Conservation (phyloP, 306 rosid species). For the cucumber (Cucumis sativus) region DNA sequence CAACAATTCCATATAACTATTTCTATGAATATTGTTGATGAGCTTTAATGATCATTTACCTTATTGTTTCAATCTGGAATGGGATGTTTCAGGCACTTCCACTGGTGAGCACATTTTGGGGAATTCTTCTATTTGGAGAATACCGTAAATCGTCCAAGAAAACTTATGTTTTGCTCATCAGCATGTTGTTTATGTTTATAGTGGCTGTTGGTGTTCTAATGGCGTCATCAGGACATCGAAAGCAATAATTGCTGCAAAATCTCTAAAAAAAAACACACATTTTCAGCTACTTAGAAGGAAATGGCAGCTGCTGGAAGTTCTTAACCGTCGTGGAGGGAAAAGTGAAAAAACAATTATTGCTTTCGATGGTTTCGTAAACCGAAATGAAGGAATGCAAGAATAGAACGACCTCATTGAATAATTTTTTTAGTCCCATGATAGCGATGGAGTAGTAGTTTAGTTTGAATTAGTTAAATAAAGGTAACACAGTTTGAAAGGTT, state of each 20-base stretch:
- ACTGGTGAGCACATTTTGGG: slow-evolving; percentile 91
- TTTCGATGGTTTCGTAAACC: neutral
- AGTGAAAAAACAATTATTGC: neutral
- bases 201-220: slow-evolving; percentile 62
- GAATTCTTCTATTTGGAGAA: slow-evolving; percentile 63
- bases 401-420: too few species aligned
- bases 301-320: neutral
- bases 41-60: neutral
- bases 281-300: neutral
- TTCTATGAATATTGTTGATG: too few species aligned
- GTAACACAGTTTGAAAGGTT: neutral
- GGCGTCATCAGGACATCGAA: slow-evolving; percentile 82
- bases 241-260: slow-evolving; percentile 7
- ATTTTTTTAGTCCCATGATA: neutral
- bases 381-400: neutral
- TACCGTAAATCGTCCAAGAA: slow-evolving; percentile 64
- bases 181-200: slow-evolving; percentile 69
- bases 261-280: neutral
- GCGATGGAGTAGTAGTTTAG: neutral
- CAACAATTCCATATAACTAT: too few species aligned
- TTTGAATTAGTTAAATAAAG: neutral
- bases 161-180: slow-evolving; percentile 47
- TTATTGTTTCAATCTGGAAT: neutral
- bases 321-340: neutral
- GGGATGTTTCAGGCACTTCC: slow-evolving; percentile 64